These are phyloP conservation scores for Euptelea pleiosperma DNA, from an alignment of 164 flowering plant species.

Conservation along the genomic window DNA sequence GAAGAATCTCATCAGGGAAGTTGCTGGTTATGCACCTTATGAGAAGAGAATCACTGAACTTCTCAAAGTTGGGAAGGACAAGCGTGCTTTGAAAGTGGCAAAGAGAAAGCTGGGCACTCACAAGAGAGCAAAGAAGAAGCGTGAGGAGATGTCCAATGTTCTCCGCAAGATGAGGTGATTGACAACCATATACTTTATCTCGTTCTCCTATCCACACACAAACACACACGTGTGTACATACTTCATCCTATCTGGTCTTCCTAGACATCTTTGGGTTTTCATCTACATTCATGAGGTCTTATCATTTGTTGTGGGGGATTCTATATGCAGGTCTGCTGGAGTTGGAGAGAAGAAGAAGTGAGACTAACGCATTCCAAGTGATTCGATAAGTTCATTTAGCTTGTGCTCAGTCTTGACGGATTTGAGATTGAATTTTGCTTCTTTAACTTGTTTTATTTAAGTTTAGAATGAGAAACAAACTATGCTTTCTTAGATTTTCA, in stretches of 20 bases:
- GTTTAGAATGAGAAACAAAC: background rate
- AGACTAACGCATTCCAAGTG: too few species aligned
- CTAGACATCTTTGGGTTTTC: background rate
- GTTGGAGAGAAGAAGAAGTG: conserved; percentile 44
- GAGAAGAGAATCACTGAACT: conserved; percentile 65
- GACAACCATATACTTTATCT: too few species aligned
- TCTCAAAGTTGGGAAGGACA: conserved; percentile 59
- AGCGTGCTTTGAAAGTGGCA: conserved; percentile 50
- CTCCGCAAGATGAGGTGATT: conserved; percentile 56
- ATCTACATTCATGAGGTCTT: background rate
- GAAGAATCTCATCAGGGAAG: conserved; percentile 47
- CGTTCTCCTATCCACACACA: too few species aligned
- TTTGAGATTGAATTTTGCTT: background rate
- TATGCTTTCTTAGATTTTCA: background rate
- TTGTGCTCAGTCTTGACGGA: background rate
- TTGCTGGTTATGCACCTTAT: conserved; percentile 62
- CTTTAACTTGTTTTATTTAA: background rate
- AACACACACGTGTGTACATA: too few species aligned
- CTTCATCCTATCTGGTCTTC: too few species aligned
- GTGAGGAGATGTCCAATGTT: conserved; percentile 58
- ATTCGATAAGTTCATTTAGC: too few species aligned
- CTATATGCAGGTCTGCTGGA: conserved; percentile 43
- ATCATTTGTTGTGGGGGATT: background rate
- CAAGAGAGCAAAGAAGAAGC: conserved; percentile 62
- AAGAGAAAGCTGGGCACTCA: conserved; percentile 51